Evolutionary conservation across 257 asterid species (phyloP), one percentile per base, ranked within the genome.

Genomic region (Solanum sitiens): DNA sequence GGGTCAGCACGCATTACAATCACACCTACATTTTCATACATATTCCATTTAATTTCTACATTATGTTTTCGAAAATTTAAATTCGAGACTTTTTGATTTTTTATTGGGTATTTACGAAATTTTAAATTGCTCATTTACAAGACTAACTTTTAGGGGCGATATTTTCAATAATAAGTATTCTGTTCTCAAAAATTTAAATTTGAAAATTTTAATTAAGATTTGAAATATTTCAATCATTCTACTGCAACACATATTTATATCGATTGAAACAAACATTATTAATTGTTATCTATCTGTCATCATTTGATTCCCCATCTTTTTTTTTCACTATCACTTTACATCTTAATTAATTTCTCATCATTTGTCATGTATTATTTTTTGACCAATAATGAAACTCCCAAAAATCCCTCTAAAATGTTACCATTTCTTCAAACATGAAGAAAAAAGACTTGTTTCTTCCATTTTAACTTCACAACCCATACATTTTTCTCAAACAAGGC

Each of bases 401-500:
- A 47, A 11, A 80, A 80, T 18, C 9, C 30, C 25, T 73, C 47
- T 37, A 80, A 6, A 27, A 47, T 47, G 42, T 80, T 3, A 1
- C 42, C 44, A 80, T 30, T 80, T 44, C 40, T 77, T 47, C 85
- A 80, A 30, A 47, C 27, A 47, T 30, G 27, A 27, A 47, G 7
- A 30, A 80, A 30, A 47, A 9, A 9, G 4, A 16, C 3, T 30
- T 32, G 2, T 27, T 80, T 80, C 85, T 0, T 47, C 37, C 16
- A 15, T 45, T 47, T 45, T 10, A 12, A 45, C 67, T 45, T 27
- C 85, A 27, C 40, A 79, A 79, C 27, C 18, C 39, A 14, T 50
- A 56, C 63, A 63, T 70, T 85, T 86, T 87, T 44, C 86, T 25
- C 94, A 92, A 73, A 86, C 12, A 18, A 90, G 93, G 88, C 33